Evolutionary conservation across 257 asterid genomes (phyloP).

Genomic region (Solanum tacnaense): DNA sequence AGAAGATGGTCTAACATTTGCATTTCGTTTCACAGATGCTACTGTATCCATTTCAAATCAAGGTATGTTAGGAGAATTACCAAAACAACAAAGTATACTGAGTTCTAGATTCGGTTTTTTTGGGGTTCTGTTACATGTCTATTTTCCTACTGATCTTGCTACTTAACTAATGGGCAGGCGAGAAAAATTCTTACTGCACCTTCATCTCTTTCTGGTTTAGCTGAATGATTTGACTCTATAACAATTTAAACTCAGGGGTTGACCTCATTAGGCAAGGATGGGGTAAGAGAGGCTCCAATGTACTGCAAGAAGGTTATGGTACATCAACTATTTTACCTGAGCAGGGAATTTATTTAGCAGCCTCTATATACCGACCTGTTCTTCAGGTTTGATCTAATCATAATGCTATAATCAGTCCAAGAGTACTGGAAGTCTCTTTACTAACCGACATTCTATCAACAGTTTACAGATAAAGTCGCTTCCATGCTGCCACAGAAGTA

Average conservation of each 20-base stretch:
- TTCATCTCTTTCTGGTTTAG: background rate
- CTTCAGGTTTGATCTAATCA: constrained; percentile 54
- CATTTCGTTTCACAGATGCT: constrained; percentile 94
- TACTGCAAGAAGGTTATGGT: constrained; percentile 96
- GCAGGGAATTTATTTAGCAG: constrained; percentile 94
- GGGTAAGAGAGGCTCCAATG: constrained; percentile 78
- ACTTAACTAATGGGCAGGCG: background rate
- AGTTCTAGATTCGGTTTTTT: background rate
- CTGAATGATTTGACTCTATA: background rate
- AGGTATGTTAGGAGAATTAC: constrained; percentile 39
- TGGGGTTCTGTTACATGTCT: background rate
- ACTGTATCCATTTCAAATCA: constrained; percentile 65
- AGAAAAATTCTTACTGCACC: background rate
- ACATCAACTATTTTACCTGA: constrained; percentile 85
- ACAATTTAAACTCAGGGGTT: constrained; percentile 37
- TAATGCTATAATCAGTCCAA: background rate
- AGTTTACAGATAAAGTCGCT: constrained; percentile 91
- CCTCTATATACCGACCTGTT: constrained; percentile 94
- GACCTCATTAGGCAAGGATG: constrained; percentile 83
- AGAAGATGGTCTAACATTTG: constrained; percentile 92
- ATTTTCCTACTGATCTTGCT: background rate
- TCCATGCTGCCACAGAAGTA: constrained; percentile 91
- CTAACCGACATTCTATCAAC: constrained; percentile 21
- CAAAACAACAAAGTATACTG: background rate
- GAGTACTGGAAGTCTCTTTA: background rate